Base-by-base conservation (phyloP, 805 yeast species). In the Candida taoyuanica region DNA sequence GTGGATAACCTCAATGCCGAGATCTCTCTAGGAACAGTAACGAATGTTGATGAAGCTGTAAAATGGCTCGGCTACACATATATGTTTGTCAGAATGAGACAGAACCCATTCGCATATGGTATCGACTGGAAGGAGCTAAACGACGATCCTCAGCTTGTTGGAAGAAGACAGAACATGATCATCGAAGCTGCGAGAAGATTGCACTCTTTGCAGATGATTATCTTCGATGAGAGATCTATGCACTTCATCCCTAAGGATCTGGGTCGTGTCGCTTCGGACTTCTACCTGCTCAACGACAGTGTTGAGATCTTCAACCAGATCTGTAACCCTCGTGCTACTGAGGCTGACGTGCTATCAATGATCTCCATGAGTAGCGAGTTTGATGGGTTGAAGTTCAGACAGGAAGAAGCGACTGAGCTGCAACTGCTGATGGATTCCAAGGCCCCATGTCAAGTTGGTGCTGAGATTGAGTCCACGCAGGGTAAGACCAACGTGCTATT, bases 1-100 rank as follows among this genome's bases (percentile, higher is more conserved):
- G 88, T 85, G 15, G 99, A 93, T 56, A 93, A 91, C 49, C 68
- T 93, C 55, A 94, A 94, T 59, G 99, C 99, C 0, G 99, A 93
- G 58, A 87, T 94, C 17, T 83, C 98, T 0, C 62, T 93, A 15
- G 99, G 99, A 2, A 89, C 95, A 0, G 98, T 93, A 2, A 87
- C 98, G 1, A 89, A 82, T 53, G 78, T 93, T 9, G 95, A 85
- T 21, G 98, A 93, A 63, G 99, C 89, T 40, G 83, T 93, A 1
- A 86, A 81, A 47, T 93, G 99, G 99, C 68, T 93, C n/a, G 98
- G 98, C 4, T 93, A 94, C 52, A 93, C 98, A 0, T 93, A 93
- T 55, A 70, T 93, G 74, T 81, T 76, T 64, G 97, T 91, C 3
- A 68, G 99, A 41, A 93, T 93, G 98, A 77, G 83, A 42, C 85